These are phyloP conservation scores for Inosperma sp. DNA, from an alignment of 768 basidiomycete species.

Conservation along the genomic window DNA sequence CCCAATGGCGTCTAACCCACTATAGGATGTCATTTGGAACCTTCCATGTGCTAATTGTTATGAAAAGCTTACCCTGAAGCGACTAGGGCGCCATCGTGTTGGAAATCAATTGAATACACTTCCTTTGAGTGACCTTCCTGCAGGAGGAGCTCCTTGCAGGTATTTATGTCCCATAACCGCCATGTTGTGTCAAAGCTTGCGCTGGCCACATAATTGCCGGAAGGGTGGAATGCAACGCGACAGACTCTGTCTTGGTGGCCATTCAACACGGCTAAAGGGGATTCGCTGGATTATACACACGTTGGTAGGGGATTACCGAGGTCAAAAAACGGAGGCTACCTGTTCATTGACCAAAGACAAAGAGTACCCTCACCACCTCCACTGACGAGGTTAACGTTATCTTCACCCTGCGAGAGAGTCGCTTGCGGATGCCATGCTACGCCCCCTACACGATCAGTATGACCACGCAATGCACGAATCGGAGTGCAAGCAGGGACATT, in stretches of 20 bases:
- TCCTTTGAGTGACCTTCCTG: slow-evolving; percentile 99
- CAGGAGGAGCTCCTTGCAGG: slow-evolving; percentile 72
- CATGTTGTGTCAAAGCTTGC: slow-evolving; percentile 97
- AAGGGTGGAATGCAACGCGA: slow-evolving; percentile 94
- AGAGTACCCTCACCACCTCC: slow-evolving; percentile 86
- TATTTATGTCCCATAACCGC: slow-evolving; percentile 92
- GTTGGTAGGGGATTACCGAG: not conserved
- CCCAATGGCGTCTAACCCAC: slow-evolving; percentile 94
- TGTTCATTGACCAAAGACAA: slow-evolving; percentile 84
- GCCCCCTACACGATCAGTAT: slow-evolving; percentile 88
- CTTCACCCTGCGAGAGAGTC: slow-evolving; percentile 61
- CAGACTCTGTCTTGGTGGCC: slow-evolving; percentile 91
- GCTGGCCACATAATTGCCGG: slow-evolving; percentile 88
- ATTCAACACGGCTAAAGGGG: slow-evolving; percentile 77
- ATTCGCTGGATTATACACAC: slow-evolving; percentile 50
- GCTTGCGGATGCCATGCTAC: slow-evolving; percentile 98
- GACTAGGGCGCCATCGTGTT: slow-evolving; percentile 87
- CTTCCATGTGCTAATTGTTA: not conserved
- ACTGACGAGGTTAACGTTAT: slow-evolving; percentile 79
- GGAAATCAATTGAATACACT: slow-evolving; percentile 94
- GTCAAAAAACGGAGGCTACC: slow-evolving; percentile 40
- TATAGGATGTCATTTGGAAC: slow-evolving; percentile 28
- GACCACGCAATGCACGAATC: slow-evolving; percentile 72
- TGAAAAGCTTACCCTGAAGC: slow-evolving; percentile 75
- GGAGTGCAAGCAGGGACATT: slow-evolving; percentile 88